These are phyloP conservation scores for Acaromyces ingoldii DNA, from an alignment of 1,284 basidiomycete species.

Conservation along the genomic window DNA sequence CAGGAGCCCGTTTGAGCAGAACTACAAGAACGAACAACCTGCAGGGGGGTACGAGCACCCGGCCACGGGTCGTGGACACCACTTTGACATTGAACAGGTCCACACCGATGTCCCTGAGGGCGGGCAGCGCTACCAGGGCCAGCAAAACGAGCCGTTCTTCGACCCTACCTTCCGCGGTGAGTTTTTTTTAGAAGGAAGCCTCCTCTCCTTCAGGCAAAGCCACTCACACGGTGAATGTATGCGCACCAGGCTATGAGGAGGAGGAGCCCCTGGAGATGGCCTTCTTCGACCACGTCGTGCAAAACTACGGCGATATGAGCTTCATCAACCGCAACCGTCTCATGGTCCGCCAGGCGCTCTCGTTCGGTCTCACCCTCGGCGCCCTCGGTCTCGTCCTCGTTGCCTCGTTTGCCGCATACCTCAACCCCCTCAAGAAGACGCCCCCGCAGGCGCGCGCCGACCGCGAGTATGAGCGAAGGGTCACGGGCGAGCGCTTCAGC, in stretches of 20 bases:
- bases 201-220: background rate
- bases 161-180: slow-evolving; percentile 29
- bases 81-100: slow-evolving; percentile 9
- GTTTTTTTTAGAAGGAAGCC: background rate
- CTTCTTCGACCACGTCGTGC: slow-evolving; percentile 48
- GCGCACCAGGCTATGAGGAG: slow-evolving; percentile 17
- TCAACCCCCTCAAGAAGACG: slow-evolving; percentile 44
- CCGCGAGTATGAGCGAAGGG: slow-evolving; percentile 47
- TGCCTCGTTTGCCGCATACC: slow-evolving; percentile 32
- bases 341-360: slow-evolving; percentile 37
- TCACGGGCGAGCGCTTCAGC: slow-evolving; percentile 47
- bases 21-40: background rate
- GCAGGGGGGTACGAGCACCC: background rate
- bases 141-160: slow-evolving; percentile 24
- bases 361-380: slow-evolving; percentile 27
- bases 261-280: slow-evolving; percentile 38
- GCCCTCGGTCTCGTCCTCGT: slow-evolving; percentile 28
- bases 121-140: background rate
- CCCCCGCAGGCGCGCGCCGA: slow-evolving; percentile 38
- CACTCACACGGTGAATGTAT: background rate
- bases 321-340: slow-evolving; percentile 28
- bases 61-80: background rate
- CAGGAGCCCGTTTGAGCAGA: background rate
- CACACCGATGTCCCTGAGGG: background rate
- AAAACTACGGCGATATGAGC: slow-evolving; percentile 40